phyloP scores from a whole-genome alignment of 2,329 filamentous ascomycete species.

The Waltergamsia citrina region DNA sequence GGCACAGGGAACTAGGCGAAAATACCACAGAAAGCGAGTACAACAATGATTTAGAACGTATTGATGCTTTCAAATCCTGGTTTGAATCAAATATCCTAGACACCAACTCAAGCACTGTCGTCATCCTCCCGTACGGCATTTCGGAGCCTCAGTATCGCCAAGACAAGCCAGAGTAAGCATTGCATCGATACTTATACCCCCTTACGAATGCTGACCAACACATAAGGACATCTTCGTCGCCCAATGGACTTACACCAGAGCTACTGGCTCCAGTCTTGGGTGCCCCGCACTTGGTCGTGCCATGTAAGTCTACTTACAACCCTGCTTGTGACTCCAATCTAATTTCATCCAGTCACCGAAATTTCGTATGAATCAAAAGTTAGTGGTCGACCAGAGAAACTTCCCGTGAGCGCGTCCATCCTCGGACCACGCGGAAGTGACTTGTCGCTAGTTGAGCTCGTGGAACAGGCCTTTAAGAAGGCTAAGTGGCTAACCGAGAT shows the following conservation, averaged over 20 bases:
- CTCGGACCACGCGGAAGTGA: constrained; percentile 17
- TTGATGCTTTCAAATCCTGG: constrained; percentile 20
- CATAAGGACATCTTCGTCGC: not conserved
- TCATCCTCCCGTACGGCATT: constrained; percentile 17
- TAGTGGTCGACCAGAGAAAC: constrained; percentile 16
- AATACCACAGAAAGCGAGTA: constrained; percentile 13
- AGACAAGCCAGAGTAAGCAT: not conserved
- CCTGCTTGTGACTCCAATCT: not conserved
- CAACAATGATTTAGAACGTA: constrained; percentile 10
- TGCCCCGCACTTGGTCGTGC: constrained; percentile 19
- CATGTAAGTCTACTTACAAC: constrained; percentile 17
- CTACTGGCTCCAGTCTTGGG: constrained; percentile 18
- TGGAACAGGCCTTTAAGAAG: constrained; percentile 16
- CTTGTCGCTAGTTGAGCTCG: constrained; percentile 13
- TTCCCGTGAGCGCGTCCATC: constrained; percentile 18
- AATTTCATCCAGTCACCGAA: constrained; percentile 15
- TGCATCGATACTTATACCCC: not conserved
- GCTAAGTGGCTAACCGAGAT: constrained; percentile 7
- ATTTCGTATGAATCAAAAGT: constrained; percentile 18
- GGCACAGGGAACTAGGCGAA: constrained; percentile 13
- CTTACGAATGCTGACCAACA: not conserved
- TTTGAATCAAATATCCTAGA: constrained; percentile 17
- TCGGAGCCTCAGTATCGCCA: constrained; percentile 3
- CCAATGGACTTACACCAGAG: constrained; percentile 13
- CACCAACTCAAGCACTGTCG: constrained; percentile 9